A percentile compares a stretch with the other conserved stretches of the same genome.
Evolutionary conservation across 2,329 filamentous ascomycete species (phyloP).

Genomic region (Aspergillus sp.): DNA sequence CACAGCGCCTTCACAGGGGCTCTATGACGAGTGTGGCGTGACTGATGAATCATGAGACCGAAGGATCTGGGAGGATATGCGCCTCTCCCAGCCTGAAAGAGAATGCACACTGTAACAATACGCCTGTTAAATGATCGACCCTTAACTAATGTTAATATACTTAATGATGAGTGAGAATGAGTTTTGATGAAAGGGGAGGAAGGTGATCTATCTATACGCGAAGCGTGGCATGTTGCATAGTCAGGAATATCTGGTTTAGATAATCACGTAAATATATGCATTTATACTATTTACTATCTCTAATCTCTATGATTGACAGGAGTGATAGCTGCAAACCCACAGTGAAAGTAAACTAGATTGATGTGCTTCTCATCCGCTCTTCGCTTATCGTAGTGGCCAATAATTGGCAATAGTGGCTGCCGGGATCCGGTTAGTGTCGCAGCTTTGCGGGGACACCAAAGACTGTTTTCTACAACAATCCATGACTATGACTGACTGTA

Average conservation of each 20-base stretch:
- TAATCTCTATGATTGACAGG: too few species aligned
- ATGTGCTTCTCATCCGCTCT: not conserved
- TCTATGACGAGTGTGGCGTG: conserved; percentile 20
- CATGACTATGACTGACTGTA: too few species aligned
- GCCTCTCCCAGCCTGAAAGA: not conserved
- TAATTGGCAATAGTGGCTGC: conserved; percentile 13
- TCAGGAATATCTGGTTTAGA: not conserved
- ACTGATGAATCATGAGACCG: conserved; percentile 18
- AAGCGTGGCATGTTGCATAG: not conserved
- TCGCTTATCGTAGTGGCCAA: not conserved
- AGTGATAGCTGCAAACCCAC: too few species aligned
- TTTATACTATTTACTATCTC: too few species aligned
- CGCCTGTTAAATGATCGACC: not conserved
- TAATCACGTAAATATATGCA: too few species aligned
- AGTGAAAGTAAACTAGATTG: not conserved
- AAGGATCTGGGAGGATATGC: conserved; percentile 2
- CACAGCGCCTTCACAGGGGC: not conserved
- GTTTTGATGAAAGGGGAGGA: not conserved
- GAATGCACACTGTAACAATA: conserved; percentile 10
- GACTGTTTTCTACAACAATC: not conserved
- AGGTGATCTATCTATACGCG: not conserved
- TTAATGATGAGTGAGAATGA: not conserved
- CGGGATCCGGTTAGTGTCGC: not conserved
- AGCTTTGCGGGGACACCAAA: conserved; percentile 1
- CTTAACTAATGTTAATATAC: not conserved